Base-by-base conservation (phyloP, 106 monocot genomes). In the Dioscorea dumetorum region DNA sequence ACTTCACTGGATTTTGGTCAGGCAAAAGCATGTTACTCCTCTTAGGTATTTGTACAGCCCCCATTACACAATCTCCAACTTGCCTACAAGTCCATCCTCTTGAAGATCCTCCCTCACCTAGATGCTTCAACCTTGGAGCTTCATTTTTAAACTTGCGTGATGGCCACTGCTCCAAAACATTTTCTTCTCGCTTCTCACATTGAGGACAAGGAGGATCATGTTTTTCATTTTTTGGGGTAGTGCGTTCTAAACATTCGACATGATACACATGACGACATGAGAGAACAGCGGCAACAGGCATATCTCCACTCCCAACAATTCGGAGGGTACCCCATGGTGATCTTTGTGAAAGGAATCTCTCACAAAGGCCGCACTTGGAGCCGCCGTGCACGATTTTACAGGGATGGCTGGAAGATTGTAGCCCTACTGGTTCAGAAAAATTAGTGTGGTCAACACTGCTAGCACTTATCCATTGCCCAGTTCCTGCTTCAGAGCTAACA, bases 151-250 rank as follows among this genome's bases (percentile, higher is more conserved):
- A 18, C 57, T 70, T 74, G 62, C 83, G 62, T 23, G 73, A 59
- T 6, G 73, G 66, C 83, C 84, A 78, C 41, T 75, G 78, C 60
- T 88, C 84, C 3, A 66, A 67, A 51, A 54, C 50, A 28, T 53
- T 32, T 52, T 70, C 74, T 20, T 68, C 72, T 7, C 16, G 59
- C 64, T 70, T 84, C 22, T 82, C 63, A 48, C 90, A 91, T 18
- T 84, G 54, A 17, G 90, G 90, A 24, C 90, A 91, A 59, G 86
- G 73, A 22, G 90, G 90, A 48, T 91, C 87, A 33, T 73, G 78
- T 34, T 51, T 78, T 19, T 74, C 54, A 7, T 66, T 22, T 24
- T 74, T 81, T 22, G 86, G 79, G 4, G 83, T 83, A 49, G 75
- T 68, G 14, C 74, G 50, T 21, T 91, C 90, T 67, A 91, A 74